Percentiles rank a stretch among this genome's conserved stretches.
phyloP scores from a whole-genome alignment of 768 basidiomycete species.

The Boletus speciosus region DNA sequence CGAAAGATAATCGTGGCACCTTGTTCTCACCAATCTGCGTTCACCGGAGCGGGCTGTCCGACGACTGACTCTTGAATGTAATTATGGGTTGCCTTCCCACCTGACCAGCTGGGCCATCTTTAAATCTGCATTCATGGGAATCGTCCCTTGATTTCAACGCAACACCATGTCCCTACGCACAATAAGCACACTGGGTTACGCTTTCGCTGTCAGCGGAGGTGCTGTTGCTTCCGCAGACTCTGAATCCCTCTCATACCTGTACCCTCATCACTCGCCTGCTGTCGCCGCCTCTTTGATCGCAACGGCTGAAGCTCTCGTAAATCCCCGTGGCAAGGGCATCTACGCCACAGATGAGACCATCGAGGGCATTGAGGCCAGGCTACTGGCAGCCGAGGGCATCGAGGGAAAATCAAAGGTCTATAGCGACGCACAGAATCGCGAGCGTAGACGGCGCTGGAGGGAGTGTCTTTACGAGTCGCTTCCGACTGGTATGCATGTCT shows the following conservation, averaged over 20 bases:
- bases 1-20: background rate
- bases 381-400: constrained; percentile 35
- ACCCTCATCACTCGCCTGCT: constrained; percentile 39
- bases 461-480: constrained; percentile 42
- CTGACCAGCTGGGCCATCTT: background rate
- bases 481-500: constrained; percentile 33
- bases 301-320: constrained; percentile 43
- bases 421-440: constrained; percentile 36
- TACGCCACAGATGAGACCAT: constrained; percentile 54
- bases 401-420: constrained; percentile 21
- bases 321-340: constrained; percentile 48
- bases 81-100: background rate
- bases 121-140: background rate
- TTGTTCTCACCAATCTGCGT: background rate
- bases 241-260: constrained; percentile 30
- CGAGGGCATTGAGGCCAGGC: constrained; percentile 38
- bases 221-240: constrained; percentile 1
- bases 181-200: constrained; percentile 27
- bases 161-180: constrained; percentile 19
- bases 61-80: no score
- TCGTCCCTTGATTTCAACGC: constrained; percentile 3
- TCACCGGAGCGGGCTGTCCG: constrained; percentile 2
- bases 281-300: constrained; percentile 43
- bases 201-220: constrained; percentile 27
- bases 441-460: constrained; percentile 43